Base-by-base conservation (phyloP, 202 grass and related monocot species). In the Setaria italica region DNA sequence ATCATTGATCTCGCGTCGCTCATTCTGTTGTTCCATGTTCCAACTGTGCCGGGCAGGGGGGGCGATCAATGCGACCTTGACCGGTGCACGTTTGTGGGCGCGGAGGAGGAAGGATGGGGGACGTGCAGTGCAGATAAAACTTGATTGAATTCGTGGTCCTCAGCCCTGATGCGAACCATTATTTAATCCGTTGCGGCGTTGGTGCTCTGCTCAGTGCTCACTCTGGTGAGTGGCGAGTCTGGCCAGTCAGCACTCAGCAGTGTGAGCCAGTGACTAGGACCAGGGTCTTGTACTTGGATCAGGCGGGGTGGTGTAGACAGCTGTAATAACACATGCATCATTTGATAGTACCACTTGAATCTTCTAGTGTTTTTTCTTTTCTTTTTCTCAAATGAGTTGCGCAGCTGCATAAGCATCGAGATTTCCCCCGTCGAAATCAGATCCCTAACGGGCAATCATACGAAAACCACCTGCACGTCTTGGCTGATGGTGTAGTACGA, bases 1-100 rank as follows among this genome's bases (percentile, higher is more conserved):
- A 74, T 74, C 49, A 76, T 76, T 57, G 73, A 76, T 14, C 45
- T 32, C 25, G 30, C 33, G 50, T 41, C 16, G 72, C 8, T 75
- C 7, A 12, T 74, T 54, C 33, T 75, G 33, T 41, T 41, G 5
- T 41, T 25, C 25, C 39, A 21, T 17, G 30, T 6, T 56, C 72
- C 72, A 75, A 56, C 72, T 55, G 72, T 54, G 29, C 14, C 17
- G 71, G 71, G 3, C 70, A 8, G 70, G 16, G 25, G 21, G 13
- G 13, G n/a, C 43, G 46, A 72, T 17, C 70, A 16, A 33, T 17
- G 70, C 70, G 46, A 17, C 70, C 46, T 49, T 72, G 69, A 50
- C 25, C 7, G 70, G 70, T 13, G 68, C 6, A 48, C 11, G 68
- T 46, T 25, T 15, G 67, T 45, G 67, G 65, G 66, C 15, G 20